A percentile compares a stretch with the other conserved stretches of the same genome.
Evolutionary conservation across 169 alveolate species (phyloP).

Genomic region (Plasmodium relictum): DNA sequence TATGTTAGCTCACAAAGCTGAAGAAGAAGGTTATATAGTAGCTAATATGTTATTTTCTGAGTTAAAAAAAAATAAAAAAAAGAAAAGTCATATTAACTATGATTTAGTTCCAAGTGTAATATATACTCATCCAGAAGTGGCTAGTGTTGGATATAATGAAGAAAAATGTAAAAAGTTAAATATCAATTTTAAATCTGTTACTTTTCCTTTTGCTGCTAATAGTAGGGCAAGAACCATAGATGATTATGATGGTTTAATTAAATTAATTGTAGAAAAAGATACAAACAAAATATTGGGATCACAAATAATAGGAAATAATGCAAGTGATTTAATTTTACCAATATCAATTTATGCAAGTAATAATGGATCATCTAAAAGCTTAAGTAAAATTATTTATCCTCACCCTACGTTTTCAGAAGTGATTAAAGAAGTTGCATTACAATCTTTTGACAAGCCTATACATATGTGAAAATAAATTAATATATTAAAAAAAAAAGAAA

Average conservation of each 20-base stretch:
- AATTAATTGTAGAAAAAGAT: conserved; percentile 90
- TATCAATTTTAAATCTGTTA: conserved; percentile 91
- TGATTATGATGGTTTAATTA: conserved; percentile 96
- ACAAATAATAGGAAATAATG: conserved; percentile 97
- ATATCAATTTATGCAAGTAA: conserved; percentile 95
- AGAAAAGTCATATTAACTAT: conserved; percentile 90
- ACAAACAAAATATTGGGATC: conserved; percentile 97
- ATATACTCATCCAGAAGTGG: conserved; percentile 98
- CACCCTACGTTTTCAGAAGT: conserved; percentile 99
- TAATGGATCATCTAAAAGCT: conserved; percentile 96
- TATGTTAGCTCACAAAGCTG: conserved; percentile 99
- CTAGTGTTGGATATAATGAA: conserved; percentile 98
- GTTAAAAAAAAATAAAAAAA: conserved; percentile 79
- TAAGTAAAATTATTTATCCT: conserved; percentile 97
- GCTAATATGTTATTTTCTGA: conserved; percentile 93
- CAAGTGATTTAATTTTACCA: conserved; percentile 97
- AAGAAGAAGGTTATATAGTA: conserved; percentile 97
- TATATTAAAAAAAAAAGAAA: not conserved
- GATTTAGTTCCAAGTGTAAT: conserved; percentile 97
- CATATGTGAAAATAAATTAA: conserved; percentile 85
- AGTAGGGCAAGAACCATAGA: conserved; percentile 95
- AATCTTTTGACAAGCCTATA: conserved; percentile 94
- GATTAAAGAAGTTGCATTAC: conserved; percentile 95
- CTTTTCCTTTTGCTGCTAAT: conserved; percentile 97
- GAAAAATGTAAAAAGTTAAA: conserved; percentile 90